Conservation (phyloP, 179 eudicot genomes). For the Amaranthus tricolor region DNA sequence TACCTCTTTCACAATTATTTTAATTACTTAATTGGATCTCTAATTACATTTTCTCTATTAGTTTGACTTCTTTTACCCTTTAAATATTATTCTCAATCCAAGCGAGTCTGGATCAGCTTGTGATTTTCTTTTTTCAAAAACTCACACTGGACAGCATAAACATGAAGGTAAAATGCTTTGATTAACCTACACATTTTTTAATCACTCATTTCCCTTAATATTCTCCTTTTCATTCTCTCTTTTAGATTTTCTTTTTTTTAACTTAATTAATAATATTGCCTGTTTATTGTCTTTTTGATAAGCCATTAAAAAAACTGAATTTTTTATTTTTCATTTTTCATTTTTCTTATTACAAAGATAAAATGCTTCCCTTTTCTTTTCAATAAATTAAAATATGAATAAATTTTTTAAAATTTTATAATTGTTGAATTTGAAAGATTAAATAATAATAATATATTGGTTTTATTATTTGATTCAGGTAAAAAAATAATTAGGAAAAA, state of each 20-base stretch:
- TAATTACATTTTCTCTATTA: no score
- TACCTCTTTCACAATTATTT: no score
- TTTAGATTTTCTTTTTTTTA: background rate
- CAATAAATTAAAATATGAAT: background rate
- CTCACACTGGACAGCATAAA: no score
- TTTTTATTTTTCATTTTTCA: background rate
- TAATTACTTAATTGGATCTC: no score
- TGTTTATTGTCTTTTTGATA: background rate
- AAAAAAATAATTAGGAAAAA: background rate
- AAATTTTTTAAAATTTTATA: background rate
- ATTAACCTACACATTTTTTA: conserved; percentile 5
- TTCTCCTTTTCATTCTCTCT: conserved; percentile 13
- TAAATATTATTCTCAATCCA: no score
- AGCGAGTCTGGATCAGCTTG: no score
- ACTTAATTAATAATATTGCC: background rate
- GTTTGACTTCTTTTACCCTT: no score
- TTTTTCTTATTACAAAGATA: background rate
- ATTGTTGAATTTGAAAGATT: background rate
- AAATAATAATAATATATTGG: background rate
- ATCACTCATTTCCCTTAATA: conserved; percentile 14
- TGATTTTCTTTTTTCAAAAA: no score
- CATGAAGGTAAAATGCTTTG: background rate
- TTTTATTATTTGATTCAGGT: background rate
- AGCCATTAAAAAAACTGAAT: background rate
- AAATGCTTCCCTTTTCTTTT: background rate